Base-by-base conservation (phyloP, 2,329 filamentous ascomycete genomes). In the Sarocladiaceae sp. region DNA sequence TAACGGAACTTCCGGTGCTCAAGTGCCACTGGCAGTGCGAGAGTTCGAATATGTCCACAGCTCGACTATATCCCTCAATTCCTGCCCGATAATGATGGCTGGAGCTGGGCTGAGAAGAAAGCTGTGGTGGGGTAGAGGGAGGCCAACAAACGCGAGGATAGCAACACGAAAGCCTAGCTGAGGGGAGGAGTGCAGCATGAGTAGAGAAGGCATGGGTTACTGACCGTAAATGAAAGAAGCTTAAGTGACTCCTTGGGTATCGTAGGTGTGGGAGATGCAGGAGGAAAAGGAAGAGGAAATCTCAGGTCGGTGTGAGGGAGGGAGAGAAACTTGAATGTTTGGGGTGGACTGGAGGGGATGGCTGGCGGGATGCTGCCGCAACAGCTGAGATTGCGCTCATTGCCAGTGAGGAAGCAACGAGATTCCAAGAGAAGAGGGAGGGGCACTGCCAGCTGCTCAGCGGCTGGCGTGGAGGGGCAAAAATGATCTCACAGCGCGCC, bases 251-350 rank as follows among this genome's bases (percentile, higher is more conserved):
- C 4, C 18, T 29, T 26, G 39, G 29, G 40, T 40, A 46, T 37
- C 24, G 31, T 18, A 31, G 23, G 33, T 26, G 18, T 37, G 42
- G 23, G 32, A 37, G 27, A 40, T 37, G 41, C 34, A 37, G 33
- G 40, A 37, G 42, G 43, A 45, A 41, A 34, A 42, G 33, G 21
- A 41, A 47, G 42, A 44, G 43, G 43, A 40, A 43, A 43, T 34
- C 16, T 19, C 37, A 41, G 37, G 37, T 41, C 24, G 23, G 37
- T 27, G 37, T 39, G 37, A 39, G 13, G 34, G 34, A 20, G 29
- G 31, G 41, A 44, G 19, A 31, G 35, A n/a, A n/a, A n/a, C n/a
- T n/a, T n/a, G n/a, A 44, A 44, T 33, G 31, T 16, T 34, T 41
- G 37, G 37, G 37, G 37, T 12, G 23, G 19, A 41, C 37, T 21